Evolutionary conservation across 306 rosid species (phyloP).

Genomic region (Vigna mungo): DNA sequence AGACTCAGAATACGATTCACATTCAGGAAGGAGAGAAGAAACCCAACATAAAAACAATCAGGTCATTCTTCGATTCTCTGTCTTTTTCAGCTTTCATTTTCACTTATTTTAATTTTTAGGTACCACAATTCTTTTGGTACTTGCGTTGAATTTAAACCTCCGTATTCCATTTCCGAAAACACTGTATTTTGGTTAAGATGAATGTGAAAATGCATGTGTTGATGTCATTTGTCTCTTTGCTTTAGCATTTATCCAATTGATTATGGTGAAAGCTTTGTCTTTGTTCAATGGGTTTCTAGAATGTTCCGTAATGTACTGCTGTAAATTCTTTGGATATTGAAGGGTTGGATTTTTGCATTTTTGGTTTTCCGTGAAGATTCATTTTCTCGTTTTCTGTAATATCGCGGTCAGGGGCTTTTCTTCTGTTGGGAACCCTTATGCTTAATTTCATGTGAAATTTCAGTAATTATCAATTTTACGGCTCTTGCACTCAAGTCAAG

Average conservation of each 20-base stretch:
- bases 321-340: neutral
- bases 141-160: neutral
- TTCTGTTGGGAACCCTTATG: constrained; percentile 22
- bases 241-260: neutral
- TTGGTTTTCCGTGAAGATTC: constrained; percentile 14
- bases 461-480: constrained; percentile 48
- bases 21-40: neutral
- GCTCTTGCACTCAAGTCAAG: constrained; percentile 64
- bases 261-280: neutral
- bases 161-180: neutral
- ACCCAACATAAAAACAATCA: neutral
- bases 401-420: constrained; percentile 10
- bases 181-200: neutral
- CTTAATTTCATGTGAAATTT: constrained; percentile 24
- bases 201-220: neutral
- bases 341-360: neutral
- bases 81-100: constrained; percentile 11
- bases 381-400: neutral
- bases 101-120: neutral
- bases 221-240: constrained; percentile 26
- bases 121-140: neutral
- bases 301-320: neutral
- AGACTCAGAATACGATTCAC: neutral
- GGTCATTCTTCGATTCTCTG: neutral
- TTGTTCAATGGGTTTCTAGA: constrained; percentile 34